phyloP scores from a whole-genome alignment of 2,329 filamentous ascomycete genomes.

The Amauroascus verrucosus region DNA sequence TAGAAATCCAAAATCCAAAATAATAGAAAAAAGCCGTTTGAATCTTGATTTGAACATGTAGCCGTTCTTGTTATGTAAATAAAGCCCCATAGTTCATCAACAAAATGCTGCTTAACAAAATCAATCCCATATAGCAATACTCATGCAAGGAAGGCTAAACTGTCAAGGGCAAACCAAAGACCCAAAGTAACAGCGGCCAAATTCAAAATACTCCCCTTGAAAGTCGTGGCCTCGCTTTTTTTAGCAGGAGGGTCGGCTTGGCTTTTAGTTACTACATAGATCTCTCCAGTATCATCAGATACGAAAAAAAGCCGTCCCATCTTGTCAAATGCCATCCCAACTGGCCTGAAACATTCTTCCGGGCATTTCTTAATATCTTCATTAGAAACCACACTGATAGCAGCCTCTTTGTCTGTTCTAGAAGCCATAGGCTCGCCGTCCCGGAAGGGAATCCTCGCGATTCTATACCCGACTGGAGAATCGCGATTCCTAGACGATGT shows the following conservation, averaged over 20 bases:
- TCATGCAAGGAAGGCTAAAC: neutral
- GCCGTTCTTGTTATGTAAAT: neutral
- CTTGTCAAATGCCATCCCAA: conserved; percentile 26
- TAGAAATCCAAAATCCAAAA: no score
- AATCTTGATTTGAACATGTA: neutral
- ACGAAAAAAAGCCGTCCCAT: conserved; percentile 24
- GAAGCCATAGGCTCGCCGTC: conserved; percentile 29
- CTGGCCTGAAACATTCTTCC: conserved; percentile 26
- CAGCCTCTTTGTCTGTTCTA: conserved; percentile 34
- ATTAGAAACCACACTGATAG: conserved; percentile 25
- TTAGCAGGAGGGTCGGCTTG: neutral
- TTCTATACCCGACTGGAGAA: conserved; percentile 42
- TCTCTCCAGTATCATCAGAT: conserved; percentile 11
- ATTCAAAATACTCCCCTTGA: neutral
- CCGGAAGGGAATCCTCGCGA: conserved; percentile 39
- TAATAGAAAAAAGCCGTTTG: no score
- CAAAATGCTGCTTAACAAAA: neutral
- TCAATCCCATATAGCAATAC: neutral
- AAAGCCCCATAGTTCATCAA: neutral
- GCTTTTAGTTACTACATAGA: conserved; percentile 8
- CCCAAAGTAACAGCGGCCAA: neutral
- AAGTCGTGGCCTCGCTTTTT: neutral
- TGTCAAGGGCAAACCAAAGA: neutral
- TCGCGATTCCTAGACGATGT: conserved; percentile 29
- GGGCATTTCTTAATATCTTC: conserved; percentile 23